Conservation (phyloP, 495 filamentous ascomycete genomes). For the Evansstolkia leycettana region DNA sequence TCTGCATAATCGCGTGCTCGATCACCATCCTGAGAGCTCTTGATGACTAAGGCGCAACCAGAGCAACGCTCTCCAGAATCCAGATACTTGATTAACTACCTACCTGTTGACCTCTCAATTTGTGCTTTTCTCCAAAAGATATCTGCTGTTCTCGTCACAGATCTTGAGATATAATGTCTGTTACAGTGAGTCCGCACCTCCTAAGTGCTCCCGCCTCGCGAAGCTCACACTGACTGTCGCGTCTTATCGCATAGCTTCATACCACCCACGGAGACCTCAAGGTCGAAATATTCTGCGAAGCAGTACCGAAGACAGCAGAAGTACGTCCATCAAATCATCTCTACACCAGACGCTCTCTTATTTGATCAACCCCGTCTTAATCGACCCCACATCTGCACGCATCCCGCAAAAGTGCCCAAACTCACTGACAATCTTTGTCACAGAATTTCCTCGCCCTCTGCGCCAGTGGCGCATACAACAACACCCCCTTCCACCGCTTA, state of each 20-base stretch:
- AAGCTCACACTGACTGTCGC: too few relatives aligned
- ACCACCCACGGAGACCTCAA: constrained; percentile 87
- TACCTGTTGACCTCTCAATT: too few relatives aligned
- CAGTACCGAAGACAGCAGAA: constrained; percentile 80
- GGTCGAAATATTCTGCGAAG: constrained; percentile 92
- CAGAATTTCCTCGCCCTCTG: constrained; percentile 96
- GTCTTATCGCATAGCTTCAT: constrained; percentile 48
- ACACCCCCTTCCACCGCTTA: constrained; percentile 81
- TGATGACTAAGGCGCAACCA: neutral
- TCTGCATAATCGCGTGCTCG: too few relatives aligned
- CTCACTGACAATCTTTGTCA: too few relatives aligned
- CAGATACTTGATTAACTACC: too few relatives aligned
- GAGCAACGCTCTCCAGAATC: neutral
- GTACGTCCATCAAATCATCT: constrained; percentile 19
- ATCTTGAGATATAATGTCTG: constrained; percentile 11
- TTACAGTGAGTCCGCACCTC: constrained; percentile 19
- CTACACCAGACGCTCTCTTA: neutral
- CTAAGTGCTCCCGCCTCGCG: too few relatives aligned
- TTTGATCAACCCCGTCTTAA: neutral
- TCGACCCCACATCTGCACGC: neutral
- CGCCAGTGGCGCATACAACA: constrained; percentile 76
- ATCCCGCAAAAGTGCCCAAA: too few relatives aligned
- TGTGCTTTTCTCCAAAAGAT: too few relatives aligned
- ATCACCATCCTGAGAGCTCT: too few relatives aligned
- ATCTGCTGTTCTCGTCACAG: too few relatives aligned